Evolutionary conservation across 108 stramenopile genomes (phyloP).

Genomic region (Discostella pseudostelligera): DNA sequence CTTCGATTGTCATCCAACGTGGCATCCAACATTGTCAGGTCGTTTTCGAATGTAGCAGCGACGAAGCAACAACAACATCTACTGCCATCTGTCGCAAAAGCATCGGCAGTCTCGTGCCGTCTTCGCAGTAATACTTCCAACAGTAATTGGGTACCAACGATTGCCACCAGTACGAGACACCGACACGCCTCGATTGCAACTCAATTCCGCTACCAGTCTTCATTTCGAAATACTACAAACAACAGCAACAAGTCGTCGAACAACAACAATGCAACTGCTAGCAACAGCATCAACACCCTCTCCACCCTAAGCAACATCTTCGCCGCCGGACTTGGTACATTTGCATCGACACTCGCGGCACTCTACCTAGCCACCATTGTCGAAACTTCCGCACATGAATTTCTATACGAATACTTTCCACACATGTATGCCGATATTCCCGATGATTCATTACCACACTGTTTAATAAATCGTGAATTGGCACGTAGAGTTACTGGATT

Average conservation of each 20-base stretch:
- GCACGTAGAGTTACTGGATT: conserved; percentile 10
- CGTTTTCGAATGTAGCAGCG: no score
- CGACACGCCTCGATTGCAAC: no score
- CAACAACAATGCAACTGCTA: not conserved
- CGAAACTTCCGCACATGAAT: conserved; percentile 25
- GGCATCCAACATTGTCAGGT: no score
- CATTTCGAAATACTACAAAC: no score
- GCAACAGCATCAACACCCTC: not conserved
- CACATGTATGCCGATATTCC: conserved; percentile 18
- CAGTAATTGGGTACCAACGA: no score
- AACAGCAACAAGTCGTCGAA: not conserved
- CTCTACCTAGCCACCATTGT: conserved; percentile 33
- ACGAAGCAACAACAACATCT: no score
- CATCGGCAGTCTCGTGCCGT: no score
- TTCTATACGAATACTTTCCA: conserved; percentile 35
- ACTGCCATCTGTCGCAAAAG: no score
- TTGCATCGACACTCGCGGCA: conserved; percentile 29
- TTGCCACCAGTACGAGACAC: no score
- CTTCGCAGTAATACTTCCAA: no score
- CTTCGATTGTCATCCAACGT: no score
- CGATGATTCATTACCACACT: conserved; percentile 19
- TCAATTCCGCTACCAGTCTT: no score
- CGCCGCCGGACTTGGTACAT: conserved; percentile 27
- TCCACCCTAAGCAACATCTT: not conserved
- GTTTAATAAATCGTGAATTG: conserved; percentile 26